Base-by-base conservation (phyloP, 768 basidiomycete genomes). In the Amanita rimosa region DNA sequence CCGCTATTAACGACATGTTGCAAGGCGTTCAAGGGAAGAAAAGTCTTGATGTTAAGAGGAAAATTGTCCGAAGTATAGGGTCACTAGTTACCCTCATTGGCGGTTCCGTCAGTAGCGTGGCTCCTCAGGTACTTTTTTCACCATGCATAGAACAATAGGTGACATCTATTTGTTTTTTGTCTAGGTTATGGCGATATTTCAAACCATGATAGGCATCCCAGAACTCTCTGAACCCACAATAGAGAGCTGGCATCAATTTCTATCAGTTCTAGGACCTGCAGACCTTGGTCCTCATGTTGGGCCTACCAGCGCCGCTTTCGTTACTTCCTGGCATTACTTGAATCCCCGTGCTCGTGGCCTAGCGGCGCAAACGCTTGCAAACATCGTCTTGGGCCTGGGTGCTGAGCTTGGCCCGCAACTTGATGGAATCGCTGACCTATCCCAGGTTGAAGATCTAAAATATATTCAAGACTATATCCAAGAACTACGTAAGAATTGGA, bases 141-240 rank as follows among this genome's bases (percentile, higher is more conserved):
- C 55, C 1, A 56, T 55, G n/a, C 17, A 11, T 16, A 9, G 6
- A 22, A 3, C 8, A 45, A 14, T 19, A 13, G 9, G 21, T 16
- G 29, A 14, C 48, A 3, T 4, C 38, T 45, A 38, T 49, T 27
- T 55, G 98, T 24, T 34, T 11, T 7, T 51, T 21, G 13, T 36
- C 10, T 55, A 99, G 95, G 83, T 97, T 55, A 92, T 98, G 87
- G 92, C 95, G 0, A 92, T 86, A 14, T 75, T 99, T 34, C 95
- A 98, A 66, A 91, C 87, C 5, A 87, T 85, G 67, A 73, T 96
- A n/a, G 64, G 70, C 29, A 72, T 89, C 9, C 74, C 76, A 0
- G 84, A 85, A 52, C 71, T 99, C 6, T 77, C 87, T 0, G 78
- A 85, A 50, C 82, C 81, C 6, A 86, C 91, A 0, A 68, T 99